These are phyloP conservation scores for Aspergillus ibericus DNA, from an alignment of 2,329 filamentous ascomycete species.

Conservation along the genomic window DNA sequence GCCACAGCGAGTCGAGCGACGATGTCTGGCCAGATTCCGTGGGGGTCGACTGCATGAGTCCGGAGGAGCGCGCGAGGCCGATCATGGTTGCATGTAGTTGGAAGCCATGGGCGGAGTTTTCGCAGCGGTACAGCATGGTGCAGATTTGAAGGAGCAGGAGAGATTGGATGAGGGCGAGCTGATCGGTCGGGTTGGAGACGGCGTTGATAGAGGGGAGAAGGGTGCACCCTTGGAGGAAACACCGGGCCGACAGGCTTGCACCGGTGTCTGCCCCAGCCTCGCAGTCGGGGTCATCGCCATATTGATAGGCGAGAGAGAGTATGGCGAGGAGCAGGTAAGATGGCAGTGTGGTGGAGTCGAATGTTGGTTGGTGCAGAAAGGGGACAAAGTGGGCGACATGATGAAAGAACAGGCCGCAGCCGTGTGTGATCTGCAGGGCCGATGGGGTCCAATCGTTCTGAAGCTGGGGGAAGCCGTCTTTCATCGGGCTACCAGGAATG, in stretches of 20 bases:
- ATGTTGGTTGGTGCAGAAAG: conserved; percentile 41
- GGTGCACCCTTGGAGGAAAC: conserved; percentile 34
- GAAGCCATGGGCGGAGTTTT: conserved; percentile 36
- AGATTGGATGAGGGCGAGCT: conserved; percentile 37
- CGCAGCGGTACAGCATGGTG: conserved; percentile 47
- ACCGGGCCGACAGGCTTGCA: conserved; percentile 31
- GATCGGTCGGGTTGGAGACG: conserved; percentile 13
- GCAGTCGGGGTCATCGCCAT: conserved; percentile 40
- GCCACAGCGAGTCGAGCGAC: conserved; percentile 43
- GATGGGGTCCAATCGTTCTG: conserved; percentile 36
- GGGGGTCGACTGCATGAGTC: conserved; percentile 36
- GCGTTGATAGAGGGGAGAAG: conserved; percentile 24
- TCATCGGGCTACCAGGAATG: conserved; percentile 1
- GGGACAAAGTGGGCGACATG: conserved; percentile 41
- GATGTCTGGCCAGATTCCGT: conserved; percentile 20
- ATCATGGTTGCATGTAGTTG: conserved; percentile 46
- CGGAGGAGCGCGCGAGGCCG: conserved; percentile 36
- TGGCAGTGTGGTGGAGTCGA: conserved; percentile 28
- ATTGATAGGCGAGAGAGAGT: conserved; percentile 41
- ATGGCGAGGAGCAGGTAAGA: conserved; percentile 36
- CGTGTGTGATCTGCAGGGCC: conserved; percentile 29
- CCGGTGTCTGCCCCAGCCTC: conserved; percentile 27
- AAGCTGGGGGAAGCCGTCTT: not conserved
- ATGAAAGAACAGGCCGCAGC: conserved; percentile 38
- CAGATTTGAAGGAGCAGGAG: conserved; percentile 44